phyloP scores from a whole-genome alignment of 768 basidiomycete genomes.

The Psilocybe tampanensis region DNA sequence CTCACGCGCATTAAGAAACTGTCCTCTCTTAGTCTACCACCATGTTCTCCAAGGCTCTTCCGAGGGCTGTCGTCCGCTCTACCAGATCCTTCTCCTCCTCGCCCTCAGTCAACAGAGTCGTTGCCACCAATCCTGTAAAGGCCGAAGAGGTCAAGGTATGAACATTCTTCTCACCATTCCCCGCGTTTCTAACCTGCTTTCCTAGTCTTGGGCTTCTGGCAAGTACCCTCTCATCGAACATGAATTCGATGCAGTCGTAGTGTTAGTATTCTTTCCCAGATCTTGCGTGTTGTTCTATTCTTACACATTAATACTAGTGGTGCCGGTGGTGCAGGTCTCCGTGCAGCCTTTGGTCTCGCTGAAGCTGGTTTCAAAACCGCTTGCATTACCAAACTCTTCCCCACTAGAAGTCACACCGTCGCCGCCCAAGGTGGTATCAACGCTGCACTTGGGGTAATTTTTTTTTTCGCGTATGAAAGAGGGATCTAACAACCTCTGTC shows the following conservation, averaged over 20 bases:
- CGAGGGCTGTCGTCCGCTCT: slow-evolving; percentile 50
- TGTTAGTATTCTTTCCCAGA: slow-evolving; percentile 62
- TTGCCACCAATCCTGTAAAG: slow-evolving; percentile 73
- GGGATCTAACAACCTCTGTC: not conserved
- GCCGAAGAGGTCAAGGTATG: slow-evolving; percentile 81
- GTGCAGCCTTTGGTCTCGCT: slow-evolving; percentile 97
- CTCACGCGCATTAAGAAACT: slow-evolving; percentile 16
- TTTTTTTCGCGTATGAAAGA: slow-evolving; percentile 4
- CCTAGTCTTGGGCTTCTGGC: slow-evolving; percentile 74
- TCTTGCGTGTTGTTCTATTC: slow-evolving; percentile 4
- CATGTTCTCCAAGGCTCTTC: slow-evolving; percentile 72
- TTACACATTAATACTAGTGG: slow-evolving; percentile 54
- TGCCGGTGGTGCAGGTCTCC: slow-evolving; percentile 96
- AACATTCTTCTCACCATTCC: slow-evolving; percentile 9
- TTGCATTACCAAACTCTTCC: slow-evolving; percentile 99
- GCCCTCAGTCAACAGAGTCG: slow-evolving; percentile 57
- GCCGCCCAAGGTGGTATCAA: slow-evolving; percentile 99
- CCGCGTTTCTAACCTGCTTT: slow-evolving; percentile 17
- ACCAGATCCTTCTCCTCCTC: slow-evolving; percentile 71
- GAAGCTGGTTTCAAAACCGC: slow-evolving; percentile 99
- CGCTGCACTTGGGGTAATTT: slow-evolving; percentile 87
- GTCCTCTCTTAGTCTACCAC: slow-evolving; percentile 24
- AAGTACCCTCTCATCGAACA: slow-evolving; percentile 98
- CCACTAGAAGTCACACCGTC: slow-evolving; percentile 97
- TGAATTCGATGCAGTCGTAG: slow-evolving; percentile 98